Percentiles rank a stretch among this genome's conserved stretches.
Evolutionary conservation across 352 stramenopile genomes (phyloP).

Genomic region (Phytophthora tentaculata): DNA sequence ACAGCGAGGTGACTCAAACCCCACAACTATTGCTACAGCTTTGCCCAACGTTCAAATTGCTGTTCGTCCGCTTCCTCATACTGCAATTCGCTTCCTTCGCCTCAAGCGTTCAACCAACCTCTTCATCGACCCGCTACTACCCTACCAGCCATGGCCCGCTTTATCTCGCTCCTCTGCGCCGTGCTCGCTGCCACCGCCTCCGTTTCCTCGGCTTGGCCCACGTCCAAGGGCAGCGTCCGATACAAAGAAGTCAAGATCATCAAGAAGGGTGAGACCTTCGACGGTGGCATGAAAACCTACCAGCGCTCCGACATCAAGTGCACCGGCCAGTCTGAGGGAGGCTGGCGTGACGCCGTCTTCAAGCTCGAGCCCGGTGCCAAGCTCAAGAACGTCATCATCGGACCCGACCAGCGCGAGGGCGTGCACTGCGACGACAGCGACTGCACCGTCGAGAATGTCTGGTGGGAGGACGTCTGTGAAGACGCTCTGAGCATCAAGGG

Average conservation of each 20-base stretch:
- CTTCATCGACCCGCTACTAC: neutral
- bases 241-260: slow-evolving; percentile 45
- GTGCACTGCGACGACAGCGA: slow-evolving; percentile 40
- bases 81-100: slow-evolving; percentile 28
- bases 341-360: slow-evolving; percentile 36
- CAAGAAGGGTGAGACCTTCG: slow-evolving; percentile 41
- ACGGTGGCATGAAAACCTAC: slow-evolving; percentile 49
- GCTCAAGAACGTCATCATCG: slow-evolving; percentile 53
- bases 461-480: slow-evolving; percentile 45
- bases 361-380: slow-evolving; percentile 40
- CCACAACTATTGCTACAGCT: no score
- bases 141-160: slow-evolving; percentile 20
- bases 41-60: neutral
- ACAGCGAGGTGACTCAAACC: neutral
- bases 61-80: slow-evolving; percentile 14
- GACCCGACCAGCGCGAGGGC: slow-evolving; percentile 40
- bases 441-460: slow-evolving; percentile 18
- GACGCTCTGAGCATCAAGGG: slow-evolving; percentile 48
- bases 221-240: slow-evolving; percentile 31
- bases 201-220: slow-evolving; percentile 32
- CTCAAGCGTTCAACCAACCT: slow-evolving; percentile 10
- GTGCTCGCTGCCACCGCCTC: slow-evolving; percentile 16
- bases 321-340: slow-evolving; percentile 28
- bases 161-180: slow-evolving; percentile 19
- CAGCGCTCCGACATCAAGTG: slow-evolving; percentile 47